Evolutionary conservation across 1,284 basidiomycete species (phyloP), one percentile per base, ranked within the genome.

Genomic region (Pseudozyma pruni): DNA sequence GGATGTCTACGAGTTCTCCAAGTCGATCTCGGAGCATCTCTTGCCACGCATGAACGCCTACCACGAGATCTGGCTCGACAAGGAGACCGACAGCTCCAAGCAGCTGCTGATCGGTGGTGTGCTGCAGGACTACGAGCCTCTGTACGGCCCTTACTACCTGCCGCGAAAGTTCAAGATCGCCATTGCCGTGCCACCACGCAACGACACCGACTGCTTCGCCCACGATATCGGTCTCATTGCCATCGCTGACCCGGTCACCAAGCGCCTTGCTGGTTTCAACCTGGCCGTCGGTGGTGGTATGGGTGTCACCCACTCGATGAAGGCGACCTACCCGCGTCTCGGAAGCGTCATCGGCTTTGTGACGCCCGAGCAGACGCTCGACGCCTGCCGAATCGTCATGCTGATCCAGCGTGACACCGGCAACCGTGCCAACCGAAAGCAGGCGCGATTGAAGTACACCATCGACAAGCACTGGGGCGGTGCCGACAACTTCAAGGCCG

Each of bases 281-380:
- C 72, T 84, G 35, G 66, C 77, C 6, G 75, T 84, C 16, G 84
- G 95, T 75, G 95, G 95, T 80, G 96, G 95, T 58, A 99, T 99
- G 95, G 95, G 95, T 84, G 95, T 98, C 42, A 98, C 95, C 0
- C 94, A 98, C 82, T 93, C 92, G 49, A 96, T 93, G 87, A 98
- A 98, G 87, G 94, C 95, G 86, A 99, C 95, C 0, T 98, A 98
- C 84, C 96, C 96, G 41, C 90, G 96, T 64, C 84, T 91, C 38
- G 94, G 89, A 45, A 90, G 90, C 77, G 85, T 97, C 25, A 88
- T 99, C 71, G 96, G 95, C 52, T 99, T 97, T 86, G 93, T 93
- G 77, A 91, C 90, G 1, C 86, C 89, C 14, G 93, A 95, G 67
- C 90, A 98, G 82, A 93, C 91, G 47, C 87, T 88, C 77, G 86